Evolutionary conservation across 139 green algal genomes (phyloP), one percentile per base, ranked within the genome.

Genomic region (Chlorella sp.): DNA sequence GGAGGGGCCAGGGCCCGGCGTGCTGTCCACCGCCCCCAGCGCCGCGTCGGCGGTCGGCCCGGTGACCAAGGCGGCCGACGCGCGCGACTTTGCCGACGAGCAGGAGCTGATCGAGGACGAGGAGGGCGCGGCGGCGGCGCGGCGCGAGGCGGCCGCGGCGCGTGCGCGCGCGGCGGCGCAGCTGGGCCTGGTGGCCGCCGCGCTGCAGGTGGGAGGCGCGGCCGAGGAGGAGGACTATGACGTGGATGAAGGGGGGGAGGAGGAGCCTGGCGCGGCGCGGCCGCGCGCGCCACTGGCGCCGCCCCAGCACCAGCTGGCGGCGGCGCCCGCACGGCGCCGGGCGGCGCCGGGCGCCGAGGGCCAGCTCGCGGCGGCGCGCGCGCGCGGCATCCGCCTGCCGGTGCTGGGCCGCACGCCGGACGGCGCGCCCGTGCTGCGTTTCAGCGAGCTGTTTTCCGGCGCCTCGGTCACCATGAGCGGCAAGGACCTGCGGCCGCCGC

Each of bases 171-270:
- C 68, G 53, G 68, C 68, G 41, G 38, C 68, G 55, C 33, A 46
- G 51, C 36, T 74, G n/a, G 51, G 68, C 23, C 27, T 80, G 50
- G 71, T 78, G 50, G 38, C 60, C 1, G 65, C 40, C 0, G 65
- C 60, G 12, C 53, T 70, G 66, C 27, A 55, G 43, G 66, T 27
- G n/a, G 38, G 33, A 23, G 62, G 9, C 29, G 60, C 45, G n/a
- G 74, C 74, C n/a, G 80, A 85, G 29, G 58, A 81, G 27, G 80
- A 85, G 31, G 80, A 85, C 29, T 79, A 85, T 35, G 74, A 85
- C 63, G 51, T 61, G 42, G 80, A 82, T 12, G 68, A 75, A 25
- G 74, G 79, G 33, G 63, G 76, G 17, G 17, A 64, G 19, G 48
- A 36, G 68, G 14, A 31, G 29, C 53, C 53, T 15, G 2, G 38